Base-by-base conservation (phyloP, 371 early-diverging fungal genomes). In the Apophysomyces sp. region DNA sequence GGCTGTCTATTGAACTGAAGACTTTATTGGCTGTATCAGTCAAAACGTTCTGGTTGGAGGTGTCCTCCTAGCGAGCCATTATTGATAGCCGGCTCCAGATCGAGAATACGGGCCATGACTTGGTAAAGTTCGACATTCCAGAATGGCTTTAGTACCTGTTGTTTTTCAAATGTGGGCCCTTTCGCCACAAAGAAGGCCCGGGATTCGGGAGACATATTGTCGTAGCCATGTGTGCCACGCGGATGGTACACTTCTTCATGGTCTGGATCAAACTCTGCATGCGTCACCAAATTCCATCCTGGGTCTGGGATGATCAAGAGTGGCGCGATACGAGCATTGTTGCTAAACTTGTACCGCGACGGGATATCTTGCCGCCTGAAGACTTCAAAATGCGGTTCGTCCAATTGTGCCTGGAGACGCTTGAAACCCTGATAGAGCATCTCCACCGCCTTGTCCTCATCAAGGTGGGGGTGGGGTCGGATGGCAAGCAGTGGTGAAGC, bases 151-250 rank as follows among this genome's bases (percentile, higher is more conserved):
- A 73, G 26, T 0, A 21, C 57, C 8, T 64, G 64, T 4, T 24
- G 11, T 29, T 53, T 61, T 2, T 62, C 57, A 66, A 95, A 94
- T 0, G 78, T 70, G 0, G 95, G 95, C 0, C 96, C 96, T 28
- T 73, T 61, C 2, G 92, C 96, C 31, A 95, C 74, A 76, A 97
- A 96, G 24, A 94, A 86, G 15, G 95, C 94, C n/a, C 89, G 86
- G 86, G 96, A 96, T 18, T 91, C 84, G 7, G 84, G 83, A 41
- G 84, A 71, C 34, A 83, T 60, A 66, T 92, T 88, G 65, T 95
- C 92, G 76, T 94, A 97, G 0, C 98, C 98, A 72, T 97, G 97
- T 3, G 84, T 81, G 11, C 95, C 97, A 1, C 72, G 64, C 5
- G 82, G 78, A 3, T 63, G 57, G 52, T 65, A 73, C 2, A 60